phyloP scores from a whole-genome alignment of 805 yeast genomes.

The Wickerhamiella occidentalis region DNA sequence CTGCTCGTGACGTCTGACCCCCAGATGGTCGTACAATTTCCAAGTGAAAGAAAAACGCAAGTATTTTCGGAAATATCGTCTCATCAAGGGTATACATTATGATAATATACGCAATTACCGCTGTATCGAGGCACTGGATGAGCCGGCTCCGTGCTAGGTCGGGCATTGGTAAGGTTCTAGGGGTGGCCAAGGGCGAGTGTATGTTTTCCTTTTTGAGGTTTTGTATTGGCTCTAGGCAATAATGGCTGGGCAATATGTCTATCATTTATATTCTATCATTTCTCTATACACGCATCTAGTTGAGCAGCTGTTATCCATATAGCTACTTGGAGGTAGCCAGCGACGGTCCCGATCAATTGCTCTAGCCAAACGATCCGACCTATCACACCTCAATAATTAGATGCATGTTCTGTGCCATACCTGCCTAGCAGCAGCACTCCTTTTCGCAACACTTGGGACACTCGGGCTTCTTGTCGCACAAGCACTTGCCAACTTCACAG shows the following conservation, averaged over 20 bases:
- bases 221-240: too few species aligned
- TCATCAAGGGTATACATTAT: slow-evolving; percentile 11
- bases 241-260: too few species aligned
- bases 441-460: slow-evolving; percentile 4
- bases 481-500: slow-evolving; percentile 10
- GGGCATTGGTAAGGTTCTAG: neutral
- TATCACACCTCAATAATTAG: neutral
- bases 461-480: slow-evolving; percentile 3
- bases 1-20: neutral
- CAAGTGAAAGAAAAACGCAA: neutral
- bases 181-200: neutral
- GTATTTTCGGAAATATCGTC: neutral
- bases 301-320: too few species aligned
- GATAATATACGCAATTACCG: slow-evolving; percentile 1
- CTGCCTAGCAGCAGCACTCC: slow-evolving; percentile 6
- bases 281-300: too few species aligned
- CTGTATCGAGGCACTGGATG: slow-evolving; percentile 4
- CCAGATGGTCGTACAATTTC: slow-evolving; percentile 8
- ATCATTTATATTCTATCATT: too few species aligned
- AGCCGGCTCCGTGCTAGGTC: slow-evolving; percentile 1
- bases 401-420: neutral
- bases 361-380: too few species aligned
- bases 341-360: too few species aligned
- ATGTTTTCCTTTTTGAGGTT: too few species aligned
- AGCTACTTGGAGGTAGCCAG: too few species aligned